Evolutionary conservation across 345 rosid genomes (phyloP), one percentile per base, ranked within the genome.

Genomic region (Camelina hispida): DNA sequence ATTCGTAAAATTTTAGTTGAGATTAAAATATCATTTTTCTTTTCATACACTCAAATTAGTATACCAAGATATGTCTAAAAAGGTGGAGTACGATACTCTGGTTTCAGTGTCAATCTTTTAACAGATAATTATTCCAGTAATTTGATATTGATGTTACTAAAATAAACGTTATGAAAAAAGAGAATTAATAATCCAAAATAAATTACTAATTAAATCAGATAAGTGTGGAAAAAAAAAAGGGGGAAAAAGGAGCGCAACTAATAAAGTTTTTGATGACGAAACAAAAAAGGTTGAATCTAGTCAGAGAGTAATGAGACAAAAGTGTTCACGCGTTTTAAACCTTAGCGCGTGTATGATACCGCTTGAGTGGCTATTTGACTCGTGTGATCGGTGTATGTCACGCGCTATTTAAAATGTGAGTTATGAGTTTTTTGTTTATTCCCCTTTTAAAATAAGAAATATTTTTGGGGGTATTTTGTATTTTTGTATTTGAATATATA

Each of bases 191-290:
- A 28, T 28, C 5, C 30, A 28, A 28, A 28, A 3, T 4, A 28
- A 40, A 42, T 50, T 37, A 53, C 46, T 50, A 58, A 7, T 32
- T 9, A 37, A 35, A 46, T 48, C 0, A 30, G 54, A 67, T 67
- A 62, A 47, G 30, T 73, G 65, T 46, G 58, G 8, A 42, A 9
- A 2, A 38, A 1, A 63, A 43, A 71, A 66, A 25, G 2, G 60
- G 17, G 20, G 69, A 42, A 30, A 71, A 66, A 38, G 8, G 52
- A 14, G 23, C 69, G 2, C 75, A 56, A 76, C 66, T 55, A 70
- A 63, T 77, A 76, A 77, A 70, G 76, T 56, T 70, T 2, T 53
- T 63, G 72, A 64, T 77, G 80, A 77, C 76, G 79, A 38, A 62
- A 61, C 34, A 69, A 53, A 69, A 53, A 68, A 52, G 74, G 34